These are phyloP conservation scores for Colletotrichum karsti DNA, from an alignment of 2,329 filamentous ascomycete genomes.

Conservation along the genomic window DNA sequence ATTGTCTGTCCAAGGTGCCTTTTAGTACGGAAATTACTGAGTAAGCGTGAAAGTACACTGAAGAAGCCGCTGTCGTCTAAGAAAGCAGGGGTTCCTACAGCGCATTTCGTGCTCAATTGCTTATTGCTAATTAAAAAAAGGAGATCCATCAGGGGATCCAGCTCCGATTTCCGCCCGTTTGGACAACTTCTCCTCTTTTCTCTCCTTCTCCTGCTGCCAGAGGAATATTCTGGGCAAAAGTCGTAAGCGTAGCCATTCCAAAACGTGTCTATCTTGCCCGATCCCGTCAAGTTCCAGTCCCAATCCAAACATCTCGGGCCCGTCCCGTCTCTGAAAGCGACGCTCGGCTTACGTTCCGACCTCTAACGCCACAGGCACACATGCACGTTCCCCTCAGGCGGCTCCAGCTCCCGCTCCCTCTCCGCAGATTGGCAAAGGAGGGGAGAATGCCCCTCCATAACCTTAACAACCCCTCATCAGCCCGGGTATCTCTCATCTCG, in stretches of 20 bases:
- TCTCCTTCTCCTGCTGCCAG: neutral
- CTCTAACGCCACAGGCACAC: slow-evolving; percentile 26
- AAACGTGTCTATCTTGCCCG: neutral
- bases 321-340: slow-evolving; percentile 17
- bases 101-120: slow-evolving; percentile 7
- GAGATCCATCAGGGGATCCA: neutral
- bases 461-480: slow-evolving; percentile 31
- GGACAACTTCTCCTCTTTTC: slow-evolving; percentile 5
- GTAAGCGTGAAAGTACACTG: neutral
- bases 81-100: slow-evolving; percentile 4
- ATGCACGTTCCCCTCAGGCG: slow-evolving; percentile 30
- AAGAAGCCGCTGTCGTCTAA: neutral
- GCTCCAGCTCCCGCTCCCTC: slow-evolving; percentile 31
- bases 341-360: slow-evolving; percentile 28
- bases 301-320: slow-evolving; percentile 10
- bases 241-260: slow-evolving; percentile 21
- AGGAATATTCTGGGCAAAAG: slow-evolving; percentile 19
- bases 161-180: slow-evolving; percentile 9
- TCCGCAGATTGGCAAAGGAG: slow-evolving; percentile 30
- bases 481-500: slow-evolving; percentile 32
- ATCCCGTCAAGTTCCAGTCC: neutral
- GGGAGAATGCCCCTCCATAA: slow-evolving; percentile 32
- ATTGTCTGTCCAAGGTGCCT: too few relatives aligned
- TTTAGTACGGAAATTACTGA: neutral
- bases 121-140: neutral